Base-by-base conservation (phyloP, 2,329 filamentous ascomycete species). In the Paracorniculantispora psalliotae region DNA sequence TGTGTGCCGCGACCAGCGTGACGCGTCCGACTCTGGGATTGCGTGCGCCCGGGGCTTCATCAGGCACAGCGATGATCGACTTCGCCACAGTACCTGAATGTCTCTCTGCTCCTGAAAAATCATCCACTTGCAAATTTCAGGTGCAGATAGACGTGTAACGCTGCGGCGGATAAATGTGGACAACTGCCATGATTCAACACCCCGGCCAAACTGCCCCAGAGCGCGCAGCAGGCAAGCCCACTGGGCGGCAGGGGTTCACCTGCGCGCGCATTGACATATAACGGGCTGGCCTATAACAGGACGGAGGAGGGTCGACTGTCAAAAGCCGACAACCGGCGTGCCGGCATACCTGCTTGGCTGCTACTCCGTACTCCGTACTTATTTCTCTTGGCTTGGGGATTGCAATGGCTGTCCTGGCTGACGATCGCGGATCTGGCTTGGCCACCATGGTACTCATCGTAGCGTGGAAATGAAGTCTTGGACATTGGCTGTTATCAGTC, bases 121-220 rank as follows among this genome's bases (percentile, higher is more conserved):
- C 25, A 41, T 17, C 35, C 50, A 53, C 37, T 28, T 19, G 41
- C 19, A 25, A 35, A 35, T 28, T 26, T 23, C 33, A 39, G 49
- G 33, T 39, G 26, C 35, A 41, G 26, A 15, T 28, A 6, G 15
- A 52, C n/a, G n/a, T 41, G 37, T 23, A 19, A 53, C 51, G 25
- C 25, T 5, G 19, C 26, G 44, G 44, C 37, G 51, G 51, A 44
- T 43, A 21, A 53, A 10, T 53, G 50, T 44, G 50, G 37, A 43
- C 23, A 21, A n/a, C 1, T 21, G 37, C 35, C 56, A 53, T 59
- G 56, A 59, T 52, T 59, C 48, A 53, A 39, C 6, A 59, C 23
- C 56, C 56, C 21, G 52, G 56, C 23, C 10, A 6, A 10, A 4
- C 15, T 17, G 33, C 43, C 51, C 51, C 25, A 26, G 51, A 51